A percentile compares a stretch with the other conserved stretches of the same genome.
phyloP scores from a whole-genome alignment of 129 eudicot species.

The Smallanthus sonchifolius region DNA sequence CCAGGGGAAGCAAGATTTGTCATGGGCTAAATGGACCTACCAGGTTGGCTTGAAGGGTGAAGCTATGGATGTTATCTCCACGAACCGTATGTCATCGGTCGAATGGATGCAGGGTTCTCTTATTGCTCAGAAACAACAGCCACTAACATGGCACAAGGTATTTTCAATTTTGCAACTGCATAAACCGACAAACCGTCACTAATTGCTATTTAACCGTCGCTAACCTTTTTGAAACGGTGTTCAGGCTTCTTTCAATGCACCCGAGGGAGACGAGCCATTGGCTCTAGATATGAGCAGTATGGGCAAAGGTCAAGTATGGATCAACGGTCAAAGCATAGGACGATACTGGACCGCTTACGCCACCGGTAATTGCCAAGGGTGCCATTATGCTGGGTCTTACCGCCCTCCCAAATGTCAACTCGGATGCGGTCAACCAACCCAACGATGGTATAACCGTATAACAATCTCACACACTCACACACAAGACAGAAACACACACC shows the following conservation, averaged over 20 bases:
- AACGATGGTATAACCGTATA: slow-evolving; percentile 74
- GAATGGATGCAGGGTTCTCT: slow-evolving; percentile 55
- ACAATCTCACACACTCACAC: slow-evolving; percentile 1
- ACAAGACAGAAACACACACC: background rate
- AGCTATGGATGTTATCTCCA: slow-evolving; percentile 39
- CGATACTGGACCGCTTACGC: slow-evolving; percentile 89
- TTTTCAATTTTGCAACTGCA: background rate
- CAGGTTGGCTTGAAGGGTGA: slow-evolving; percentile 74
- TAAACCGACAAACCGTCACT: background rate
- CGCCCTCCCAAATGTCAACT: slow-evolving; percentile 78
- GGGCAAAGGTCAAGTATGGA: slow-evolving; percentile 99
- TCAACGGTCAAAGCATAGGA: slow-evolving; percentile 89
- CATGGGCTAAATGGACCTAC: slow-evolving; percentile 70
- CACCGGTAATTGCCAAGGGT: slow-evolving; percentile 61
- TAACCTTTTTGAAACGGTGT: background rate
- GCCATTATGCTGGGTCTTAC: slow-evolving; percentile 64
- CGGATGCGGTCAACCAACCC: slow-evolving; percentile 95
- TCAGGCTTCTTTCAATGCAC: slow-evolving; percentile 62
- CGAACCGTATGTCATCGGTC: slow-evolving; percentile 39
- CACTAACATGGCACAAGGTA: slow-evolving; percentile 83
- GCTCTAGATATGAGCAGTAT: slow-evolving; percentile 87
- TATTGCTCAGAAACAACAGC: slow-evolving; percentile 56
- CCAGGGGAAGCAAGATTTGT: slow-evolving; percentile 55
- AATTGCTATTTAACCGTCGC: background rate
- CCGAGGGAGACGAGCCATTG: slow-evolving; percentile 63